These are phyloP conservation scores for Eustoma russellianum DNA, from an alignment of 257 asterid species.

Conservation along the genomic window DNA sequence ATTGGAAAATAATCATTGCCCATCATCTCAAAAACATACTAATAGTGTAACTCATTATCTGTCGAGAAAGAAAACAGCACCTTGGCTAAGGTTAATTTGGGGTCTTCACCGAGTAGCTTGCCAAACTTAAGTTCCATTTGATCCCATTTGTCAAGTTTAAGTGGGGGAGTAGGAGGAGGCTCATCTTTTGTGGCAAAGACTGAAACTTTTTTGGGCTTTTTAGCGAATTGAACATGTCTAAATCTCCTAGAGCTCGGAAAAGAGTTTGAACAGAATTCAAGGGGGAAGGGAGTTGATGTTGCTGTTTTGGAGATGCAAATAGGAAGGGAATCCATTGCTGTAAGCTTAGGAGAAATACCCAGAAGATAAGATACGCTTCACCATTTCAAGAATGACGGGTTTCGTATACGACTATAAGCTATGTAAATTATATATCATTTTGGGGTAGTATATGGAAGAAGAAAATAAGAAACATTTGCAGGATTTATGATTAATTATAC, in stretches of 20 bases:
- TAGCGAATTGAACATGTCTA: conserved; percentile 22
- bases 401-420: neutral
- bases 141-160: conserved; percentile 70
- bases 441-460: too few relatives aligned
- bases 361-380: conserved; percentile 16
- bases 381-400: conserved; percentile 7
- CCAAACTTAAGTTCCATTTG: conserved; percentile 93
- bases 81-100: conserved; percentile 85
- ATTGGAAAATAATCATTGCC: too few relatives aligned
- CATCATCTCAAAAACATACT: too few relatives aligned
- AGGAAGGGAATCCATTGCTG: conserved; percentile 50
- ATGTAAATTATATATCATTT: neutral
- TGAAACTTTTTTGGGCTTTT: conserved; percentile 37
- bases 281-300: conserved; percentile 18
- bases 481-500: too few relatives aligned
- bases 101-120: conserved; percentile 92
- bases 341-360: conserved; percentile 17
- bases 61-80: conserved; percentile 20
- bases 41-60: neutral
- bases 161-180: conserved; percentile 7
- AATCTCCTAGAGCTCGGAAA: conserved; percentile 18
- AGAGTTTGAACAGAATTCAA: conserved; percentile 32
- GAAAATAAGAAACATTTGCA: too few relatives aligned
- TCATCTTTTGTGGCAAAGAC: conserved; percentile 67
- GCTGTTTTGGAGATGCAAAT: conserved; percentile 34